phyloP scores from a whole-genome alignment of 1,139 yeast species.

The Blastobotrys illinoisensis region DNA sequence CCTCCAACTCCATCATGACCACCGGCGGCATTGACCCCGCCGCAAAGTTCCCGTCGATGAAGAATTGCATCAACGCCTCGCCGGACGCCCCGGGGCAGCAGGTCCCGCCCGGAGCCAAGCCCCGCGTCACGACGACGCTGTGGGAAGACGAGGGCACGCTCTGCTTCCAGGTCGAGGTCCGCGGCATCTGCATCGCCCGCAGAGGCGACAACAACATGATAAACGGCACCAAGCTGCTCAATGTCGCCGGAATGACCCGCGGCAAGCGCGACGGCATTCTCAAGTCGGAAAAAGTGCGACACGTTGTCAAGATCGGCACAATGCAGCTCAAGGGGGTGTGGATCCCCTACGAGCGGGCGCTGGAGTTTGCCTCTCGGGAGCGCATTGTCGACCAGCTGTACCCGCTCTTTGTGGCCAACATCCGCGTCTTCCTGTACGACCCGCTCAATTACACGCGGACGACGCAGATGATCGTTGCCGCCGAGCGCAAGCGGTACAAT shows the following conservation, averaged over 20 bases:
- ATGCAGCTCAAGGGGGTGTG: constrained; percentile 96
- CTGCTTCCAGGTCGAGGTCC: constrained; percentile 91
- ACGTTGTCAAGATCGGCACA: constrained; percentile 89
- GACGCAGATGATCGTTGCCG: constrained; percentile 35
- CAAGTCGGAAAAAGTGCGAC: constrained; percentile 78
- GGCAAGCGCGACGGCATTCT: constrained; percentile 91
- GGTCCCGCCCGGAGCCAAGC: constrained; percentile 54
- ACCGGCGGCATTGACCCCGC: constrained; percentile 18
- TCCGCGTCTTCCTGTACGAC: constrained; percentile 40
- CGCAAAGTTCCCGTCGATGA: constrained; percentile 31
- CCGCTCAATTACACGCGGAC: constrained; percentile 34
- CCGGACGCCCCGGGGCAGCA: constrained; percentile 37
- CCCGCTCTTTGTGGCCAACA: constrained; percentile 83
- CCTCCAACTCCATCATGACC: neutral
- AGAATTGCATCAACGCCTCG: constrained; percentile 22
- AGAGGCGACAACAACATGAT: constrained; percentile 90
- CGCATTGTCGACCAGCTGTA: constrained; percentile 75
- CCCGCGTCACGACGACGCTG: constrained; percentile 84
- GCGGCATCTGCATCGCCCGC: constrained; percentile 82
- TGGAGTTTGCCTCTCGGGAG: constrained; percentile 82
- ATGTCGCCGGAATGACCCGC: constrained; percentile 88
- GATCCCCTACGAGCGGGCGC: constrained; percentile 92
- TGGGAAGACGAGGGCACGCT: constrained; percentile 96
- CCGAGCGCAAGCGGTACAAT: constrained; percentile 24
- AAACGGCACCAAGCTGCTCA: constrained; percentile 85